Evolutionary conservation across 805 yeast species (phyloP).

Genomic region (Ogataea populi-albae): DNA sequence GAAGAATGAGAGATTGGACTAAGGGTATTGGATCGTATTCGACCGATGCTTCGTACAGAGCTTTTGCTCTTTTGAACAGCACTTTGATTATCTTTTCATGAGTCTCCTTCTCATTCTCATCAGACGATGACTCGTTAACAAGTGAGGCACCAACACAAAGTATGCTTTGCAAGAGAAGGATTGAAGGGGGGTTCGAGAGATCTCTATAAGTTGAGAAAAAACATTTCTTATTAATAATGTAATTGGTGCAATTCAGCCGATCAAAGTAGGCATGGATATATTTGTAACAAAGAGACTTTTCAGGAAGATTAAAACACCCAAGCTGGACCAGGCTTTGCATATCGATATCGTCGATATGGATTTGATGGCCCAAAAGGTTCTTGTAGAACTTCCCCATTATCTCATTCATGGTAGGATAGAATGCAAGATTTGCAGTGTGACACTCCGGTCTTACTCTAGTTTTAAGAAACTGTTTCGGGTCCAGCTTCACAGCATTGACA

Average conservation of each 20-base stretch:
- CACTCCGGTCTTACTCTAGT: slow-evolving; percentile 8
- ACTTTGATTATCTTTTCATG: slow-evolving; percentile 12
- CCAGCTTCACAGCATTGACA: slow-evolving; percentile 12
- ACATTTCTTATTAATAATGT: slow-evolving; percentile 57
- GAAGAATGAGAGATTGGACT: slow-evolving; percentile 9
- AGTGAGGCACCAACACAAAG: slow-evolving; percentile 64
- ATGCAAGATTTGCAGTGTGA: slow-evolving; percentile 6
- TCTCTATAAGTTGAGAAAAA: slow-evolving; percentile 59
- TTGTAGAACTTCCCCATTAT: slow-evolving; percentile 11
- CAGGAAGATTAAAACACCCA: slow-evolving; percentile 70
- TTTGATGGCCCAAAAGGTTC: slow-evolving; percentile 12
- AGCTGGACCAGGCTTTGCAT: slow-evolving; percentile 58
- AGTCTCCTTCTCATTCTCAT: slow-evolving; percentile 43
- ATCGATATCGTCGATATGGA: slow-evolving; percentile 39
- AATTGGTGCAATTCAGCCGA: slow-evolving; percentile 62
- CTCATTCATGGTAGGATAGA: slow-evolving; percentile 11
- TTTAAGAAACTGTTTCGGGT: slow-evolving; percentile 12
- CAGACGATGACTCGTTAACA: slow-evolving; percentile 48
- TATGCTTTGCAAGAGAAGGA: slow-evolving; percentile 61
- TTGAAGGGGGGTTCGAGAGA: slow-evolving; percentile 54
- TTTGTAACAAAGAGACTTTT: slow-evolving; percentile 57
- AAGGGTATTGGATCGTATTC: slow-evolving; percentile 56
- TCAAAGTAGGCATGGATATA: slow-evolving; percentile 59
- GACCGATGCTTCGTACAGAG: slow-evolving; percentile 61
- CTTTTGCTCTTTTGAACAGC: slow-evolving; percentile 47